Evolutionary conservation across 1,139 yeast genomes (phyloP), one percentile per base, ranked within the genome.

Genomic region (Scheffersomyces lignicola): DNA sequence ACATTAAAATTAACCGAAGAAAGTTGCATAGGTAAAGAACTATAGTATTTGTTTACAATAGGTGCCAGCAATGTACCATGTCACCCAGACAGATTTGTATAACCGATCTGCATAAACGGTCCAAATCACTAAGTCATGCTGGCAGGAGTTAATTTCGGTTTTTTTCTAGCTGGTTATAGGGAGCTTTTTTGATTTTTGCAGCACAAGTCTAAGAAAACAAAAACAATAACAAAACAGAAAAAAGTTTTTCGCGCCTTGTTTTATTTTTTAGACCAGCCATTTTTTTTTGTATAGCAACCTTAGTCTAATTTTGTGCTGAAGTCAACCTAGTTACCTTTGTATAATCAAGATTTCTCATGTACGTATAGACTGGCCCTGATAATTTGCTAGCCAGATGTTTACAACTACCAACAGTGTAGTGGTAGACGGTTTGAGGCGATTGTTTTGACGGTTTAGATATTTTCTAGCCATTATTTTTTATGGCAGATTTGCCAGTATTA

Each of bases 61-160:
- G 23, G 23, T 20, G n/a, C 23, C 23, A 20, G 23, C 23, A n/a
- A n/a, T 20, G 23, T 20, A 20, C 23, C 23, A 20, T 20, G 23
- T 20, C 23, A 20, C 23, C 23, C 8, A 8, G 8, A 9, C 23
- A 20, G 23, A 20, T 20, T 20, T 9, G 23, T 20, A 20, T 20
- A 9, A n/a, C n/a, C n/a, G n/a, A 20, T n/a, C 9, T 20, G n/a
- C 23, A 20, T 20, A 8, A 20, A n/a, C 23, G n/a, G n/a, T n/a
- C n/a, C n/a, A n/a, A n/a, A n/a, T n/a, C n/a, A n/a, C n/a, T n/a
- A n/a, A n/a, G n/a, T n/a, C n/a, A n/a, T n/a, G n/a, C n/a, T n/a
- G n/a, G n/a, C n/a, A n/a, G n/a, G n/a, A n/a, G n/a, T 26, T 14
- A 11, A 28, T 17, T 9, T 18, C 20, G 12, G 9, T 15, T 28